Conservation (phyloP, 2,329 filamentous ascomycete genomes). For the Curvularia sp. region DNA sequence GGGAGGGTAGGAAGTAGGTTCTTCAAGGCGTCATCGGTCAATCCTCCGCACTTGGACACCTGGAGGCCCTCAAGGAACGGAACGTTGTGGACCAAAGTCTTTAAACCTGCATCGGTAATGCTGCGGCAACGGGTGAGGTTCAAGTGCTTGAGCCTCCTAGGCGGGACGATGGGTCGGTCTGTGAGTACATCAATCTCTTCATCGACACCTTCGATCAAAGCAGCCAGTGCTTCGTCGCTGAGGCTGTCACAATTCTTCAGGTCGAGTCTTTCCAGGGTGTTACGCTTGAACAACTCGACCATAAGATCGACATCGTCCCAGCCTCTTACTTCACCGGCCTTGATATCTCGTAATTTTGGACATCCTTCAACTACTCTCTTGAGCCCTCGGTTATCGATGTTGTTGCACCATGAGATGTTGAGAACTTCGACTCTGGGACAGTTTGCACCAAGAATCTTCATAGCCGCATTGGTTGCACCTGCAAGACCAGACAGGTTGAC, state of each 20-base stretch:
- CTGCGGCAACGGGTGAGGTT: conserved; percentile 80
- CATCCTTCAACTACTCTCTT: conserved; percentile 76
- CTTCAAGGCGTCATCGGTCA: conserved; percentile 76
- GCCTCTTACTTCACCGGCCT: conserved; percentile 80
- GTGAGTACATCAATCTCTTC: conserved; percentile 84
- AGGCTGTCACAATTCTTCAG: conserved; percentile 81
- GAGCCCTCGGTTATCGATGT: conserved; percentile 80
- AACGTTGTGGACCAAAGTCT: conserved; percentile 73
- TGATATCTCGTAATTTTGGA: conserved; percentile 75
- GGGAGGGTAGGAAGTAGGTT: conserved; percentile 77
- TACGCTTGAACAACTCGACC: conserved; percentile 76
- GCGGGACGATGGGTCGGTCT: conserved; percentile 75
- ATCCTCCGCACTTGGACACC: conserved; percentile 74
- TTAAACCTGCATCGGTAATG: conserved; percentile 76
- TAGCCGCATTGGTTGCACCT: conserved; percentile 80
- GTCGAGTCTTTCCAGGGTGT: conserved; percentile 81
- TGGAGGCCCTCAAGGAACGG: conserved; percentile 84
- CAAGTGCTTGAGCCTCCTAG: conserved; percentile 80
- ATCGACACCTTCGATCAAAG: conserved; percentile 76
- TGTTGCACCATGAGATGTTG: conserved; percentile 92
- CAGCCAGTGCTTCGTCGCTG: conserved; percentile 74
- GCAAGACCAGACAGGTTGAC: conserved; percentile 85
- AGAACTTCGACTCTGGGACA: conserved; percentile 83
- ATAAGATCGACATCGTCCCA: conserved; percentile 79
- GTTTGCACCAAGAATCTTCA: conserved; percentile 82